These are phyloP conservation scores for Zhuliangozyma parablackwelliae DNA, from an alignment of 1,139 yeast species.

Conservation along the genomic window DNA sequence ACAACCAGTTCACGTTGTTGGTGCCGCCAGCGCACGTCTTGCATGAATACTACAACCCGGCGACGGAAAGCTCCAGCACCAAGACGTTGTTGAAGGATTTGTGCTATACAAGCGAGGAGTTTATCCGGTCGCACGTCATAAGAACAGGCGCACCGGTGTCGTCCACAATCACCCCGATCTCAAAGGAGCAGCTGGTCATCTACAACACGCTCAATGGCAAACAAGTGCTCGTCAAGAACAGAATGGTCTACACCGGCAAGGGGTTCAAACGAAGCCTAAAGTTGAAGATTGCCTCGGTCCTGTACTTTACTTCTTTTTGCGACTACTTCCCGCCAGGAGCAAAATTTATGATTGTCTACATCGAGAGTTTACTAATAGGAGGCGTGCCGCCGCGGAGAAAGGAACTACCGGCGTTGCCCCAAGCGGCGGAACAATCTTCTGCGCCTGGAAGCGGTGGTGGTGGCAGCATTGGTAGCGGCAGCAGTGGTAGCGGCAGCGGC, in stretches of 20 bases:
- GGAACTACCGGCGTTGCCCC: neutral
- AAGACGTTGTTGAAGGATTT: conserved; percentile 46
- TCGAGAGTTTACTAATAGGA: conserved; percentile 51
- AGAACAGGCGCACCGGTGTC: conserved; percentile 30
- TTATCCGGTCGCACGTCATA: conserved; percentile 66
- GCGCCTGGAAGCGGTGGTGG: no score
- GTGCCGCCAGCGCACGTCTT: conserved; percentile 58
- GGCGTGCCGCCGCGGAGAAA: conserved; percentile 9
- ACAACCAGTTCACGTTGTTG: conserved; percentile 49
- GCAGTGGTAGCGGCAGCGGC: no score
- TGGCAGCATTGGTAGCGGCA: no score
- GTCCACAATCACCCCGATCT: conserved; percentile 33
- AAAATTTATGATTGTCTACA: conserved; percentile 47
- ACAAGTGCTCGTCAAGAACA: conserved; percentile 55
- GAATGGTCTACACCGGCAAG: conserved; percentile 48
- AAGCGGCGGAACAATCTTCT: neutral
- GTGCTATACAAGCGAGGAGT: conserved; percentile 59
- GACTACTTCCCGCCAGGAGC: conserved; percentile 47
- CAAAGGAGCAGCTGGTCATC: conserved; percentile 40
- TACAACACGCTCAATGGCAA: conserved; percentile 59
- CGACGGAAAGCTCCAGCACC: conserved; percentile 25
- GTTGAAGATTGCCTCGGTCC: conserved; percentile 39
- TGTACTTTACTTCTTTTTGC: conserved; percentile 42
- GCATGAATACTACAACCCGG: conserved; percentile 48
- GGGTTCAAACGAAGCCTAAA: conserved; percentile 52